Percentiles rank a stretch among this genome's conserved stretches.
Evolutionary conservation across 2,329 filamentous ascomycete species (phyloP).

Genomic region (Intubia oerlemansii): DNA sequence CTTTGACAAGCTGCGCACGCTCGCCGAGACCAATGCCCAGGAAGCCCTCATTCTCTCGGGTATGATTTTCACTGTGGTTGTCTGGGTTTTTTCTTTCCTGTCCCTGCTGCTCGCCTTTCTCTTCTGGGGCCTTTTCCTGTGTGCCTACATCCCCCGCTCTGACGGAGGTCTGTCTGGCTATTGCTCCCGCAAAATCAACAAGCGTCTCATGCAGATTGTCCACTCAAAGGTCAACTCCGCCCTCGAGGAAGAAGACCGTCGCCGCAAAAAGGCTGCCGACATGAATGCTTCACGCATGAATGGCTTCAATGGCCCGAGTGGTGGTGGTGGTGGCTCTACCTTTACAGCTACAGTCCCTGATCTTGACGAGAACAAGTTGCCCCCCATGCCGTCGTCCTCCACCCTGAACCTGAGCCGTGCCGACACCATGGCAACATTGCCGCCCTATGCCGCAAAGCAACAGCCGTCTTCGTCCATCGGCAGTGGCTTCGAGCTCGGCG

Average conservation of each 20-base stretch:
- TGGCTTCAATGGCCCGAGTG: no score
- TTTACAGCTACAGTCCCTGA: no score
- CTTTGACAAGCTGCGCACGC: constrained; percentile 56
- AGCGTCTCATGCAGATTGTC: constrained; percentile 65
- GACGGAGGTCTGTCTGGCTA: constrained; percentile 70
- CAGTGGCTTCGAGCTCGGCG: constrained; percentile 26
- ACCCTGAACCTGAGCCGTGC: no score
- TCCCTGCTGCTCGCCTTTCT: constrained; percentile 52
- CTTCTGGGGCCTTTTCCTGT: constrained; percentile 76
- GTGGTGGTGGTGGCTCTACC: no score
- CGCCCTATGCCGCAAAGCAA: constrained; percentile 40
- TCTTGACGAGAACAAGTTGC: no score
- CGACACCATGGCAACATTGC: constrained; percentile 39
- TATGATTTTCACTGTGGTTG: constrained; percentile 79
- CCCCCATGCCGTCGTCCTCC: no score
- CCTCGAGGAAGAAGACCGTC: constrained; percentile 53
- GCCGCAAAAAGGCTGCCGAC: constrained; percentile 28
- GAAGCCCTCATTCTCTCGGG: constrained; percentile 69
- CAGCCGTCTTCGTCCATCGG: no score
- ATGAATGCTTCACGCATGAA: no score
- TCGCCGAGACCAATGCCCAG: constrained; percentile 52
- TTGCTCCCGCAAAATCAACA: constrained; percentile 82
- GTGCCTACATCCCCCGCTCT: constrained; percentile 67
- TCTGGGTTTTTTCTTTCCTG: constrained; percentile 71
- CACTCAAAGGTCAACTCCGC: constrained; percentile 75